These are phyloP conservation scores for Entelexis paramagnoliae DNA, from an alignment of 1,139 yeast species.

Conservation along the genomic window DNA sequence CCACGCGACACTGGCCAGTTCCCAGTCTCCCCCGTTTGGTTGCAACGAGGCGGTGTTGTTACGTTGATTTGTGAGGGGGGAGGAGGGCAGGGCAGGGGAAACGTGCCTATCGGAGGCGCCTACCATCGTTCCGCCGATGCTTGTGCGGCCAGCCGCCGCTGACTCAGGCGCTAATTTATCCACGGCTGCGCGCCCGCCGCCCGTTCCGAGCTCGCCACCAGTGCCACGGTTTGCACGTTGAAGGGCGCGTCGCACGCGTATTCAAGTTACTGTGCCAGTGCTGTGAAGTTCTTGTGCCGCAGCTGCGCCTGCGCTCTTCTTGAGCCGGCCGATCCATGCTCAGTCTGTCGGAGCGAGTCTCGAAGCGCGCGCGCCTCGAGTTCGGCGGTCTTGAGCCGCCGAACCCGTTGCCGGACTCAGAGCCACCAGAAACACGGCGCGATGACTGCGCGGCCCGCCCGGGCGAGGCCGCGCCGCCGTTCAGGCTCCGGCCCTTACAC, in stretches of 20 bases:
- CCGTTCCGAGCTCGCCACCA: too few species aligned
- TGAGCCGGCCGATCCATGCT: not conserved
- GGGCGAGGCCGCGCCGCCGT: not conserved
- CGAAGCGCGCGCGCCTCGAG: slow-evolving; percentile 4
- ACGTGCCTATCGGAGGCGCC: slow-evolving; percentile 5
- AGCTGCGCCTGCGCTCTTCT: too few species aligned
- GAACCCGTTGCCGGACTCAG: not conserved
- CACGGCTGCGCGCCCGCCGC: too few species aligned
- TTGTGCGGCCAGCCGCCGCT: slow-evolving; percentile 1
- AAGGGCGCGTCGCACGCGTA: too few species aligned
- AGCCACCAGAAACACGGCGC: not conserved
- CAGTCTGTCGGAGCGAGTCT: not conserved
- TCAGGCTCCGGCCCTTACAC: not conserved
- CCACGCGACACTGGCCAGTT: not conserved
- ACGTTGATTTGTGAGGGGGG: not conserved
- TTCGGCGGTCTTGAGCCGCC: not conserved
- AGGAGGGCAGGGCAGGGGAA: slow-evolving; percentile 6
- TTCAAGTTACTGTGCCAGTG: too few species aligned
- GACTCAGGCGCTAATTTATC: not conserved
- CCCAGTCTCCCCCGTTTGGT: not conserved
- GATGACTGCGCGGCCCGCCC: too few species aligned
- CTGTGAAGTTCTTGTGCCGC: too few species aligned
- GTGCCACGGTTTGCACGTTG: too few species aligned
- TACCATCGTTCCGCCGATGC: not conserved
- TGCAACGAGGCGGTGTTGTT: slow-evolving; percentile 7